These are phyloP conservation scores for Magnaporthiopsis incrustans DNA, from an alignment of 2,329 filamentous ascomycete species.

Conservation along the genomic window DNA sequence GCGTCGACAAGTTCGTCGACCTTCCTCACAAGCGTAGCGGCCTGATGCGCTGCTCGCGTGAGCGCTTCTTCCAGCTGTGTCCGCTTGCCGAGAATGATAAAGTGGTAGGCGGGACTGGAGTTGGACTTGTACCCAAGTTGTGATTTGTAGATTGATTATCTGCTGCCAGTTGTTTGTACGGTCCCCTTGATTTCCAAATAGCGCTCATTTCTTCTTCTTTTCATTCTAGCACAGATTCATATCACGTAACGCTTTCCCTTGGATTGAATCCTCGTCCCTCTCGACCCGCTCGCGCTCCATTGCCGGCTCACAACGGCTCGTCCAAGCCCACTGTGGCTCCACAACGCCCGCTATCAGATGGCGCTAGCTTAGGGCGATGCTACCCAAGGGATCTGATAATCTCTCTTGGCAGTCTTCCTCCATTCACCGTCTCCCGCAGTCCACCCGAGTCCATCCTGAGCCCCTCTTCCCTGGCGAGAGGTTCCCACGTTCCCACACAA, in stretches of 20 bases:
- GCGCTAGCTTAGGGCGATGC: neutral
- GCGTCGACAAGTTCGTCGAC: constrained; percentile 64
- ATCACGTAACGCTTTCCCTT: too few species aligned
- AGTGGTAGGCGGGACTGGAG: constrained; percentile 5
- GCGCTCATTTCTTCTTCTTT: too few species aligned
- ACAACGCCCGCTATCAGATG: neutral
- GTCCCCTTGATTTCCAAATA: neutral
- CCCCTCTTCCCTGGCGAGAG: neutral
- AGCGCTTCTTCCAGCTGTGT: constrained; percentile 55
- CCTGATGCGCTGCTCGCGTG: constrained; percentile 55
- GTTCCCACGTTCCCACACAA: neutral
- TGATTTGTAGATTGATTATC: neutral
- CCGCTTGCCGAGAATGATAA: constrained; percentile 5
- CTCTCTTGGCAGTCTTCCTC: neutral
- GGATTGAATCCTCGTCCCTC: too few species aligned
- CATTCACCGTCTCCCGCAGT: neutral
- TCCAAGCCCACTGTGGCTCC: neutral
- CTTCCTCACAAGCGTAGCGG: constrained; percentile 65
- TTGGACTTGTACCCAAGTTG: constrained; percentile 4
- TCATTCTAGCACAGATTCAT: too few species aligned
- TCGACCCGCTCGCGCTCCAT: too few species aligned
- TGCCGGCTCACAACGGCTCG: neutral
- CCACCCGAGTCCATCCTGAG: neutral
- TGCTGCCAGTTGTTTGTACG: neutral
- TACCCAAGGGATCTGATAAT: neutral